These are phyloP conservation scores for Fraxinus nigra DNA, from an alignment of 305 asterid species.

Conservation along the genomic window DNA sequence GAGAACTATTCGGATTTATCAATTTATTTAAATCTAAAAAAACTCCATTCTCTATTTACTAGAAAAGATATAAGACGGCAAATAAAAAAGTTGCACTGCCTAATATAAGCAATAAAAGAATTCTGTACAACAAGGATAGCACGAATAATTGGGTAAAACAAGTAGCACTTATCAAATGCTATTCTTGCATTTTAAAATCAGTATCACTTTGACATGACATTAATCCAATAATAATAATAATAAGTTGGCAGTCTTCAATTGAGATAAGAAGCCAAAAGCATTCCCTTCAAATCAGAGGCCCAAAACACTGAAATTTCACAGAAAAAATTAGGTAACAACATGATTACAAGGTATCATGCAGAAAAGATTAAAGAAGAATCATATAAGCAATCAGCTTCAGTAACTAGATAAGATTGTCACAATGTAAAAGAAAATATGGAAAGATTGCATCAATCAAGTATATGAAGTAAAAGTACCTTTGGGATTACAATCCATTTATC, in stretches of 20 bases:
- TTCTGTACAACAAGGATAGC: not conserved
- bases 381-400: not conserved
- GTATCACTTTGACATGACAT: not conserved
- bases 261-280: not conserved
- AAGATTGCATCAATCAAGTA: not conserved
- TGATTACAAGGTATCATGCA: not conserved
- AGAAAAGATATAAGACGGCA: not conserved
- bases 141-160: not conserved
- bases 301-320: not conserved
- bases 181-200: not conserved
- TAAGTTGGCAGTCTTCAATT: not conserved
- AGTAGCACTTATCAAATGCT: not conserved
- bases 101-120: not conserved
- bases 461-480: conserved; percentile 40
- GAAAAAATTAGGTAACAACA: not conserved
- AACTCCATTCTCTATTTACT: not conserved
- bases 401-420: not conserved
- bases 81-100: not conserved
- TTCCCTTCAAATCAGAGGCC: not conserved
- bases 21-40: not conserved
- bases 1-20: not conserved
- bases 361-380: conserved; percentile 7
- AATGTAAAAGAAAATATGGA: not conserved
- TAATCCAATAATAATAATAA: not conserved
- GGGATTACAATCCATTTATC: conserved; percentile 43